These are phyloP conservation scores for Macrolepiota fuliginosa DNA, from an alignment of 768 basidiomycete genomes.

Conservation along the genomic window DNA sequence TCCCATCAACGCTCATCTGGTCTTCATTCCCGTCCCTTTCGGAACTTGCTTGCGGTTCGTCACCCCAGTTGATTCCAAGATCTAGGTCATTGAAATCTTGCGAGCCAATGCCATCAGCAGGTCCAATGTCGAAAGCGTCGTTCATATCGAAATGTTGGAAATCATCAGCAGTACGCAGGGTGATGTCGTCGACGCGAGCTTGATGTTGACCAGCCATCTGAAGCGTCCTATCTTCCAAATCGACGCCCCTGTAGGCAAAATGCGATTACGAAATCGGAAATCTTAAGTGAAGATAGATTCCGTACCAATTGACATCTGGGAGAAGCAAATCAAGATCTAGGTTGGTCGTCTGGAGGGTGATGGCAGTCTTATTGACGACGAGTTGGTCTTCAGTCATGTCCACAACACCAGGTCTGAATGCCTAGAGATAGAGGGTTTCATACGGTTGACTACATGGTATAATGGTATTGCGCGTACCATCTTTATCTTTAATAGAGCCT, in stretches of 20 bases:
- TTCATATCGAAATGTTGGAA: conserved; percentile 64
- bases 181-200: conserved; percentile 85
- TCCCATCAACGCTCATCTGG: conserved; percentile 52
- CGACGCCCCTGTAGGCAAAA: conserved; percentile 59
- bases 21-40: conserved; percentile 44
- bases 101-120: conserved; percentile 81
- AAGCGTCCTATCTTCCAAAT: conserved; percentile 68
- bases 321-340: conserved; percentile 79
- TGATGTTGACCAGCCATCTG: conserved; percentile 75
- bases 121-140: conserved; percentile 78
- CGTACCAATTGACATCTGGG: conserved; percentile 78
- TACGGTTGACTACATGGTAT: neutral
- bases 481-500: conserved; percentile 92
- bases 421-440: conserved; percentile 40
- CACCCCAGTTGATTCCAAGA: conserved; percentile 77
- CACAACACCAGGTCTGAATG: conserved; percentile 92
- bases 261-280: conserved; percentile 7
- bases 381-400: conserved; percentile 97
- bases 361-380: conserved; percentile 80
- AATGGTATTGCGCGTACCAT: conserved; percentile 53
- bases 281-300: neutral
- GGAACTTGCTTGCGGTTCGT: conserved; percentile 40
- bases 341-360: conserved; percentile 77
- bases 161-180: conserved; percentile 75
- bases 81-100: conserved; percentile 75